Evolutionary conservation across 2,329 filamentous ascomycete genomes (phyloP).

Genomic region (Calonectria pseudoreteaudii): DNA sequence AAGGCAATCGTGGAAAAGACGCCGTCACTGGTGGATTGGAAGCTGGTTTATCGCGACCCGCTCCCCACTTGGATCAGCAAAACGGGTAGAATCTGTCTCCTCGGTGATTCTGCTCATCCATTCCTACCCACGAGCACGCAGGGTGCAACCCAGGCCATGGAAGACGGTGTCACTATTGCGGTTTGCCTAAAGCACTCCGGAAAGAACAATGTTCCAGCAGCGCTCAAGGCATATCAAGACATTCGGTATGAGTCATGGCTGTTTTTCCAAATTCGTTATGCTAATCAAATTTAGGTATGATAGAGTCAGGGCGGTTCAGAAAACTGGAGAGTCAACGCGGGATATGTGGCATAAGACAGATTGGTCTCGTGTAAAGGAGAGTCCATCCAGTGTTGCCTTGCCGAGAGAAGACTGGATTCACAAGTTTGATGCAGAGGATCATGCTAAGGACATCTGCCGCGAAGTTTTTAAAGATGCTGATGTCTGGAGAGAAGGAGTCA

Average conservation of each 20-base stretch:
- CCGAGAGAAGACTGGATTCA: constrained; percentile 39
- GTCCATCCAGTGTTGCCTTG: constrained; percentile 29
- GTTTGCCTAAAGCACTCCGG: constrained; percentile 14
- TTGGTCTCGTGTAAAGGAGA: constrained; percentile 31
- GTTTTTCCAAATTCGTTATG: accelerated
- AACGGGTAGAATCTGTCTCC: constrained; percentile 2
- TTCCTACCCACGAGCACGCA: constrained; percentile 20
- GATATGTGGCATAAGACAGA: constrained; percentile 40
- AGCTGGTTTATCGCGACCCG: constrained; percentile 62
- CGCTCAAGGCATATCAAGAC: constrained; percentile 28
- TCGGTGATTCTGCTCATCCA: constrained; percentile 20
- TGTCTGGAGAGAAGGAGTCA: not conserved
- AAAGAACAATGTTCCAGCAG: constrained; percentile 19
- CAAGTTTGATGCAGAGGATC: constrained; percentile 32
- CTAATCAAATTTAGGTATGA: constrained; percentile 20
- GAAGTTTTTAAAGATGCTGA: not conserved
- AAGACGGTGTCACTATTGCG: constrained; percentile 17
- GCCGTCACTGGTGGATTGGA: constrained; percentile 61
- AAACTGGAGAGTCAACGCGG: constrained; percentile 34
- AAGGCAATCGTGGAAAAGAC: constrained; percentile 62
- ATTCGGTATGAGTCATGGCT: constrained; percentile 15
- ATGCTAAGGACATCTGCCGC: constrained; percentile 36
- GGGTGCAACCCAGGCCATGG: constrained; percentile 23
- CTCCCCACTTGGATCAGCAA: constrained; percentile 56
- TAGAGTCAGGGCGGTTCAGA: constrained; percentile 35